phyloP scores from a whole-genome alignment of 2,329 filamentous ascomycete species.

The Diaporthe sp. region DNA sequence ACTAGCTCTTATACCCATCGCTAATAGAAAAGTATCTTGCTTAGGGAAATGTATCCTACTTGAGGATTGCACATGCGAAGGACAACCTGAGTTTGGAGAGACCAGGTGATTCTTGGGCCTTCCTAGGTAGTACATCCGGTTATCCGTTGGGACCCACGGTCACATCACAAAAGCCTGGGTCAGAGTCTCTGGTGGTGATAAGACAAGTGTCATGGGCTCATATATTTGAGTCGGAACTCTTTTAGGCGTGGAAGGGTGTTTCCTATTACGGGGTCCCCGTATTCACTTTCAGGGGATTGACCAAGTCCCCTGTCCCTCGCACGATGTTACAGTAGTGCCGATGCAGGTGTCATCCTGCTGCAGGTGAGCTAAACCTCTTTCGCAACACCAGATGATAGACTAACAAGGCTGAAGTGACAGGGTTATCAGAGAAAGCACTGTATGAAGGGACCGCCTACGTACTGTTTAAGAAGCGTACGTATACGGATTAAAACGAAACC shows the following conservation, averaged over 20 bases:
- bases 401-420: not conserved
- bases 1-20: no score
- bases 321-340: not conserved
- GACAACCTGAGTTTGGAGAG: not conserved
- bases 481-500: no score
- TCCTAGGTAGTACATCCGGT: no score
- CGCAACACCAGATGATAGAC: not conserved
- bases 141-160: not conserved
- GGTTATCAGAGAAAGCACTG: no score
- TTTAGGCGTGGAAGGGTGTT: not conserved
- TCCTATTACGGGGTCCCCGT: not conserved
- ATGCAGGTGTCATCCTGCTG: not conserved
- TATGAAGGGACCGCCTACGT: no score
- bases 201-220: not conserved
- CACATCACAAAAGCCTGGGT: not conserved
- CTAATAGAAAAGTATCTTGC: not conserved
- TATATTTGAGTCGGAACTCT: not conserved
- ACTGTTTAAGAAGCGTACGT: no score
- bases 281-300: not conserved
- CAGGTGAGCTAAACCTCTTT: not conserved
- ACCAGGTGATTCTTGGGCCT: no score
- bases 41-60: not conserved
- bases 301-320: not conserved
- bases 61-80: not conserved
- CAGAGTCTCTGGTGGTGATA: not conserved